phyloP scores from a whole-genome alignment of 148 eudicot genomes.

The Fagopyrum esculentum region DNA sequence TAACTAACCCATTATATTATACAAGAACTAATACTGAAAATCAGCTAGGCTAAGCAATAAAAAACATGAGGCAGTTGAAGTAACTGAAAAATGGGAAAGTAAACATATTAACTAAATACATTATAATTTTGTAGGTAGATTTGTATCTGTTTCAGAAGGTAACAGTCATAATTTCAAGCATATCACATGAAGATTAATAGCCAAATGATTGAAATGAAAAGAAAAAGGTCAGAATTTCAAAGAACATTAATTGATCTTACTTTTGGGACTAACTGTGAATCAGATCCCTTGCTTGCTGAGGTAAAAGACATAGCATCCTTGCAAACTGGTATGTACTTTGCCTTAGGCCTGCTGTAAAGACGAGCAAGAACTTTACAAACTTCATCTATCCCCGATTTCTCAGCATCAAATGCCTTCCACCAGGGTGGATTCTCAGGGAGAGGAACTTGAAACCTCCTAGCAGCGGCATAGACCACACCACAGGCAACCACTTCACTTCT shows the following conservation, averaged over 20 bases:
- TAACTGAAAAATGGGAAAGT: no score
- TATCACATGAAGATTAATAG: neutral
- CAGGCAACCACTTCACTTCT: conserved; percentile 94
- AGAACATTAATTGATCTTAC: conserved; percentile 18
- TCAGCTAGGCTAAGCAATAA: no score
- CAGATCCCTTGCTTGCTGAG: conserved; percentile 57
- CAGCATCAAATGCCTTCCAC: conserved; percentile 96
- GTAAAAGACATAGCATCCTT: conserved; percentile 69
- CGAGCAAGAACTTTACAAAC: conserved; percentile 76
- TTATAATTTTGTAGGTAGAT: no score
- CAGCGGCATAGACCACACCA: conserved; percentile 95
- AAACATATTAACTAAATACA: no score
- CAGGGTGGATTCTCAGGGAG: conserved; percentile 94
- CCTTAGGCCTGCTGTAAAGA: conserved; percentile 85
- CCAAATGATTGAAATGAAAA: neutral
- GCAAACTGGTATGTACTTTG: conserved; percentile 71
- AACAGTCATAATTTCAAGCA: neutral
- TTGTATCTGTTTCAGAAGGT: neutral
- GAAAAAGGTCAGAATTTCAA: neutral
- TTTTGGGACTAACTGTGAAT: conserved; percentile 47
- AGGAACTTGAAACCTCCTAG: conserved; percentile 73
- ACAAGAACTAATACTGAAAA: no score
- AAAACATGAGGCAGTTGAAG: no score
- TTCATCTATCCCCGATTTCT: conserved; percentile 73
- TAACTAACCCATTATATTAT: no score